Conservation (phyloP, 73 alveolate species). For the Symbiodinium natans region DNA sequence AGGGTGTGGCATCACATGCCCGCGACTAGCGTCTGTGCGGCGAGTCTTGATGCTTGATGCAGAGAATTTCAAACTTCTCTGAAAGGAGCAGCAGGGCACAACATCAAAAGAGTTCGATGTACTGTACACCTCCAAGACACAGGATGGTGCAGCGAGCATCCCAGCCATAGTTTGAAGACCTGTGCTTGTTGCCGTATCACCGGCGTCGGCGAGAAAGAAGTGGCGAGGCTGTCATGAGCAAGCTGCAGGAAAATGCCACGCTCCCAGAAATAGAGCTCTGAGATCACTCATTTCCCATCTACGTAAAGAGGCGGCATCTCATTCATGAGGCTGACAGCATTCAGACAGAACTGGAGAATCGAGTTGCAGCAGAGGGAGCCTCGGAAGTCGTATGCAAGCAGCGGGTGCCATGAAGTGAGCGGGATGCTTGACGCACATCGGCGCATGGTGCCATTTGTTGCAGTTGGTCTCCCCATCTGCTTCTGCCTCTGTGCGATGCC, state of each 20-base stretch:
- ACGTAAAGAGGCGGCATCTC: background rate
- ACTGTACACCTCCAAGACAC: constrained; percentile 50
- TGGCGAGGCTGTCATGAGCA: constrained; percentile 32
- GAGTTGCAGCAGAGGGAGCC: background rate
- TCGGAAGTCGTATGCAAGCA: background rate
- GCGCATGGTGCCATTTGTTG: background rate
- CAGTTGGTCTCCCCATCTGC: background rate
- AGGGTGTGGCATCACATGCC: too few relatives aligned
- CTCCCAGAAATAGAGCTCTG: background rate
- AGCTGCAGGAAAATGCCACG: constrained; percentile 42
- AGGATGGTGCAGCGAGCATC: constrained; percentile 26
- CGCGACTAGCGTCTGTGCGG: too few relatives aligned
- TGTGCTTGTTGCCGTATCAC: background rate
- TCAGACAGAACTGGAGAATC: background rate
- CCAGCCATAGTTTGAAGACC: background rate
- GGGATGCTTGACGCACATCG: background rate
- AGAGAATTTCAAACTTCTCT: background rate
- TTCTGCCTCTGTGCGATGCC: background rate
- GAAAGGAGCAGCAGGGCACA: background rate
- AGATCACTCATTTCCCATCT: background rate
- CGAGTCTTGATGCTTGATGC: too few relatives aligned
- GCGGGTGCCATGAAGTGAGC: background rate
- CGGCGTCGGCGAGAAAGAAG: too few relatives aligned
- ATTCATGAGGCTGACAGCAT: background rate
- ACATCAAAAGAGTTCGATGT: constrained; percentile 47